Conservation (phyloP, 2,329 filamentous ascomycete genomes). For the Colletotrichum viniferum region DNA sequence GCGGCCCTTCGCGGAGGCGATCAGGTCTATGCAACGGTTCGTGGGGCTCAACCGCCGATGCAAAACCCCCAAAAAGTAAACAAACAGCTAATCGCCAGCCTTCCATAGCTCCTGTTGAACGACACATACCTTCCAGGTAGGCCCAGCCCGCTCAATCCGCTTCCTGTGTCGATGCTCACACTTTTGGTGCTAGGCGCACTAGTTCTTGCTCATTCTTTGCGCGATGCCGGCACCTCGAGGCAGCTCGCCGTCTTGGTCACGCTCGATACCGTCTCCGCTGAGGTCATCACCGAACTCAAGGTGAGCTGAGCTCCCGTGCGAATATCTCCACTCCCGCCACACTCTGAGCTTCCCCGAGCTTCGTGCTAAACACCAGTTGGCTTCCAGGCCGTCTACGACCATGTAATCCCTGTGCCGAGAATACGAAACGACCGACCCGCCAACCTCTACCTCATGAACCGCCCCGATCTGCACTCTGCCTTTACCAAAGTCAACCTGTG, state of each 20-base stretch:
- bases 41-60: constrained; percentile 30
- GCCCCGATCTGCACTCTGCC: constrained; percentile 85
- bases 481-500: constrained; percentile 98
- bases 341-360: not conserved
- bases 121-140: constrained; percentile 92
- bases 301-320: constrained; percentile 44
- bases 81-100: constrained; percentile 23
- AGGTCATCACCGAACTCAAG: constrained; percentile 79
- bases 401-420: constrained; percentile 82
- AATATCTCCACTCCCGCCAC: not conserved
- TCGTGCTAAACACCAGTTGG: not conserved
- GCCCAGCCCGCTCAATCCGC: constrained; percentile 26
- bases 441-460: constrained; percentile 91
- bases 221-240: constrained; percentile 86
- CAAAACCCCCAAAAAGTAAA: constrained; percentile 7
- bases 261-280: constrained; percentile 75
- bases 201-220: constrained; percentile 91
- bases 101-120: constrained; percentile 80
- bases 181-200: constrained; percentile 71
- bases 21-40: constrained; percentile 63
- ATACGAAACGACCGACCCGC: constrained; percentile 77
- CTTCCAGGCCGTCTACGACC: constrained; percentile 80
- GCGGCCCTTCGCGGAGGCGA: constrained; percentile 41
- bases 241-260: constrained; percentile 87
- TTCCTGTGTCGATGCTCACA: constrained; percentile 20